Conservation (phyloP, 257 asterid genomes). For the Coffea eugenioides region DNA sequence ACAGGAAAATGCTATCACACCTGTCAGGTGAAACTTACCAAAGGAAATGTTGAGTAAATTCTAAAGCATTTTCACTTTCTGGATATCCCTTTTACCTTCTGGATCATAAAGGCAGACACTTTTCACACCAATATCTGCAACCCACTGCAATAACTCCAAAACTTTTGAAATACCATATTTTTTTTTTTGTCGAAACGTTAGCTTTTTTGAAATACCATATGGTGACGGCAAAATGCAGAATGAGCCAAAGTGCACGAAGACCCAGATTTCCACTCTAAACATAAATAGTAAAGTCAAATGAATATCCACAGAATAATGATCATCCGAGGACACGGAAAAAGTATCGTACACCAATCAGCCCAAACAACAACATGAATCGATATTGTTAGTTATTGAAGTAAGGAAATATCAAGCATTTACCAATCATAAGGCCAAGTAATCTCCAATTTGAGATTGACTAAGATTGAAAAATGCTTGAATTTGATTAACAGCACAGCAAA, state of each 20-base stretch:
- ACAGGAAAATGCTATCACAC: conserved; percentile 20
- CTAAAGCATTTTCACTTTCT: not conserved
- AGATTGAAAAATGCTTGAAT: not conserved
- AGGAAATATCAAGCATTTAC: too few species aligned
- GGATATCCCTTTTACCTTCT: conserved; percentile 53
- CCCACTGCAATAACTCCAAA: conserved; percentile 70
- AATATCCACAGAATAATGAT: conserved; percentile 9
- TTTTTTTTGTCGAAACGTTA: too few species aligned
- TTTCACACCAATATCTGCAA: conserved; percentile 22
- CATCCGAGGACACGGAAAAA: too few species aligned
- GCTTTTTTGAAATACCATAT: conserved; percentile 62
- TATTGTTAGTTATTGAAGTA: too few species aligned
- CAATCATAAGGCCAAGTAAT: too few species aligned
- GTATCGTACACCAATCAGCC: too few species aligned
- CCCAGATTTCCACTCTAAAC: conserved; percentile 54
- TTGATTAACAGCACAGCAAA: too few species aligned
- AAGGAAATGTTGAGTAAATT: conserved; percentile 6
- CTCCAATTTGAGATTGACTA: too few species aligned
- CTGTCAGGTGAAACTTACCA: conserved; percentile 10
- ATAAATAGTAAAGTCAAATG: conserved; percentile 15
- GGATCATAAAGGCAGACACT: conserved; percentile 71
- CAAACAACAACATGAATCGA: too few species aligned
- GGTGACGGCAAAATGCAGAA: conserved; percentile 65
- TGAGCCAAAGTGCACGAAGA: conserved; percentile 51
- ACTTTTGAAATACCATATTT: conserved; percentile 67